These are phyloP conservation scores for Neckera pumila DNA, from an alignment of 225 moss, liverwort and hornwort species.

Conservation along the genomic window DNA sequence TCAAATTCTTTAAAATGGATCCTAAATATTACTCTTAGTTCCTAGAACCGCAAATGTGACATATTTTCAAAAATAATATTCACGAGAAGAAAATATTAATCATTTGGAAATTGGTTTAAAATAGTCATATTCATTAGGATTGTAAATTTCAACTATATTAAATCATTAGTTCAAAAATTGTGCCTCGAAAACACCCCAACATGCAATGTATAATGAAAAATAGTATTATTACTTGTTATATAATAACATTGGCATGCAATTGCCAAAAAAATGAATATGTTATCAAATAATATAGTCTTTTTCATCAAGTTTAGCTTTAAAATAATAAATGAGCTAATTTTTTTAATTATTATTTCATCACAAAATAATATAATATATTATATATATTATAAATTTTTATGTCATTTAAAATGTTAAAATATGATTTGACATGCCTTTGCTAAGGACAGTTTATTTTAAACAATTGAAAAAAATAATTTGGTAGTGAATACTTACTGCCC, in stretches of 20 bases:
- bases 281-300: neutral
- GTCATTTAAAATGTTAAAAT: too few relatives aligned
- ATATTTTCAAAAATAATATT: neutral
- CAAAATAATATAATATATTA: too few relatives aligned
- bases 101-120: too few relatives aligned
- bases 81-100: neutral
- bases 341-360: neutral
- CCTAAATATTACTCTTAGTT: too few relatives aligned
- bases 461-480: neutral
- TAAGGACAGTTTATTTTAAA: too few relatives aligned
- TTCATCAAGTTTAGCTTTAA: too few relatives aligned
- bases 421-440: neutral
- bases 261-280: too few relatives aligned
- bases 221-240: neutral
- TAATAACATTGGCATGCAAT: neutral
- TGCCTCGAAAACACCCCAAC: neutral
- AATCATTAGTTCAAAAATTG: neutral
- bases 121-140: neutral
- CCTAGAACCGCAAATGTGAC: neutral
- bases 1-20: too few relatives aligned
- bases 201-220: neutral
- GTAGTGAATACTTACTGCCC: conserved; percentile 38
- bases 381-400: too few relatives aligned
- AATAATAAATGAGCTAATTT: too few relatives aligned
- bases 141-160: too few relatives aligned